Conservation (phyloP, 2,329 filamentous ascomycete genomes). For the Thermoascus crustaceus region DNA sequence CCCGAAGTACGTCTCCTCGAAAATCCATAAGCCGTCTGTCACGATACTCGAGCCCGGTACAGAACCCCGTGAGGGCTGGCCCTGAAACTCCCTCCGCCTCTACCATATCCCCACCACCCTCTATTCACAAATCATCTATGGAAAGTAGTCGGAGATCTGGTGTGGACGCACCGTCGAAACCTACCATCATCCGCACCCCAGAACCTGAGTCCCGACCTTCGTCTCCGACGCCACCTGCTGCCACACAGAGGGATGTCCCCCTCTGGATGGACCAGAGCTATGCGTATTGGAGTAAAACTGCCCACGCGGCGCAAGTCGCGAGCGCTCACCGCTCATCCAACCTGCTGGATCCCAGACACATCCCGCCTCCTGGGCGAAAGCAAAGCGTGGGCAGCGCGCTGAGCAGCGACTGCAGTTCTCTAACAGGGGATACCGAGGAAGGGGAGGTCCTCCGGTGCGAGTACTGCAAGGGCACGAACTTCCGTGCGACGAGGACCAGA, state of each 20-base stretch:
- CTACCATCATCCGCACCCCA: constrained; percentile 7
- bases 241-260: not conserved
- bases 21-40: constrained; percentile 27
- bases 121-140: constrained; percentile 16
- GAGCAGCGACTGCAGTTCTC: constrained; percentile 48
- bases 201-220: constrained; percentile 1
- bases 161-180: constrained; percentile 10
- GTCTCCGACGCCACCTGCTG: constrained; percentile 1
- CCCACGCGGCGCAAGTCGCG: constrained; percentile 30
- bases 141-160: constrained; percentile 12
- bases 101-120: constrained; percentile 21
- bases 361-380: constrained; percentile 22
- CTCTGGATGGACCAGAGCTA: constrained; percentile 37
- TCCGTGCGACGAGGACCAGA: constrained; percentile 51
- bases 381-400: constrained; percentile 46
- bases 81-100: constrained; percentile 20
- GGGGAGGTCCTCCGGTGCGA: constrained; percentile 48
- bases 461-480: constrained; percentile 54
- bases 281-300: constrained; percentile 45
- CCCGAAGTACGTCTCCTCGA: constrained; percentile 43
- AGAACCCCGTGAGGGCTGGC: constrained; percentile 16
- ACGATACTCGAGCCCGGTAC: constrained; percentile 16
- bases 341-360: constrained; percentile 14
- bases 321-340: constrained; percentile 15
- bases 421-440: constrained; percentile 33